Conservation (phyloP, 768 basidiomycete species). For the Leccinellum albellum region DNA sequence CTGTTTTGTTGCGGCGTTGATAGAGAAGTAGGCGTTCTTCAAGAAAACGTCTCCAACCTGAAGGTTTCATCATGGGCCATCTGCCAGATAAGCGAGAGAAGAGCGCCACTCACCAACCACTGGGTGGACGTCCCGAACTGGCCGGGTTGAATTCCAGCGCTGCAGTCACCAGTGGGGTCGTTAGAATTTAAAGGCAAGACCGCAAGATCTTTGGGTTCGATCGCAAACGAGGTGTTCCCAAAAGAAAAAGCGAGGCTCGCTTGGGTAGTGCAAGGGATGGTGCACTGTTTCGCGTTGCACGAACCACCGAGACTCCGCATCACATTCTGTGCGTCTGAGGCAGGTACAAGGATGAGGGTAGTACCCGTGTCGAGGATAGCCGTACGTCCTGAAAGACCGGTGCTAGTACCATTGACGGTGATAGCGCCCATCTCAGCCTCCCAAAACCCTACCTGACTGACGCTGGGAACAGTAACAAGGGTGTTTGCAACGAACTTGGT, state of each 20-base stretch:
- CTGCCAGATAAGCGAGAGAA: background rate
- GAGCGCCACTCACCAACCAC: slow-evolving; percentile 57
- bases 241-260: slow-evolving; percentile 54
- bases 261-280: slow-evolving; percentile 61
- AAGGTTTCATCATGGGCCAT: background rate
- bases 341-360: slow-evolving; percentile 41
- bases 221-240: slow-evolving; percentile 54
- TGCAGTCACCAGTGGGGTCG: slow-evolving; percentile 56
- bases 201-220: slow-evolving; percentile 64
- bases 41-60: slow-evolving; percentile 68
- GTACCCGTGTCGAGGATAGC: slow-evolving; percentile 61
- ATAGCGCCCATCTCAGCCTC: slow-evolving; percentile 61
- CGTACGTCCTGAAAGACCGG: slow-evolving; percentile 56
- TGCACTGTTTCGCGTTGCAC: slow-evolving; percentile 49
- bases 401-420: slow-evolving; percentile 52
- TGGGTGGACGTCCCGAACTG: slow-evolving; percentile 53
- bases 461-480: slow-evolving; percentile 57
- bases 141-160: slow-evolving; percentile 66
- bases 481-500: slow-evolving; percentile 63
- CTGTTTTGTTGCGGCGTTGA: slow-evolving; percentile 53
- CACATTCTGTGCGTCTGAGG: slow-evolving; percentile 50
- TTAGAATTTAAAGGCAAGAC: slow-evolving; percentile 52
- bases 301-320: slow-evolving; percentile 57
- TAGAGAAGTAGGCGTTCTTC: slow-evolving; percentile 75
- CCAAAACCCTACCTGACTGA: slow-evolving; percentile 76